Conservation (phyloP, 2,329 filamentous ascomycete species). For the Phyllosticta citriasiana region DNA sequence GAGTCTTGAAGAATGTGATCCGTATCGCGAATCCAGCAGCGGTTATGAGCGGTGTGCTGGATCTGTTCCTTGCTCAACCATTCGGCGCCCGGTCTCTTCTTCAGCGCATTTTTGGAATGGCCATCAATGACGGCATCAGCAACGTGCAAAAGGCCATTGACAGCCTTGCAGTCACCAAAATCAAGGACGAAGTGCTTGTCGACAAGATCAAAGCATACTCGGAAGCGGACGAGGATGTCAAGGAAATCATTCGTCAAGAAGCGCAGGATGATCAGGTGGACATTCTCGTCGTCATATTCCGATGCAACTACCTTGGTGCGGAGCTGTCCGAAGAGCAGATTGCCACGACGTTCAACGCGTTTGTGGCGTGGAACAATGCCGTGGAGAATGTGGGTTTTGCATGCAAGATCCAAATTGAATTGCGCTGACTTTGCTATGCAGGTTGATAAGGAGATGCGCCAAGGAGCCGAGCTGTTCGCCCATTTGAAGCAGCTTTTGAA, state of each 20-base stretch:
- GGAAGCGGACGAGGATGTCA: conserved; percentile 63
- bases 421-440: conserved; percentile 29
- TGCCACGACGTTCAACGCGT: conserved; percentile 81
- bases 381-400: conserved; percentile 58
- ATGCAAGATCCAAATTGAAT: conserved; percentile 47
- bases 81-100: conserved; percentile 83
- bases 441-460: conserved; percentile 75
- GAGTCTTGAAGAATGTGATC: conserved; percentile 91
- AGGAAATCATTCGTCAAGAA: conserved; percentile 63
- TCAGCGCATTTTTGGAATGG: conserved; percentile 88
- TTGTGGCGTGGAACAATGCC: conserved; percentile 90
- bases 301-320: conserved; percentile 66
- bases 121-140: conserved; percentile 80
- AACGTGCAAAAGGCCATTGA: conserved; percentile 83
- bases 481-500: conserved; percentile 92
- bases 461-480: conserved; percentile 86
- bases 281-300: conserved; percentile 72
- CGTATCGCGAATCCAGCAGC: conserved; percentile 91
- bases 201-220: conserved; percentile 75
- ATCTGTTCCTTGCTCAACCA: conserved; percentile 91
- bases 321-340: conserved; percentile 65
- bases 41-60: conserved; percentile 91
- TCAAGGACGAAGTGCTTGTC: conserved; percentile 70
- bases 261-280: conserved; percentile 67
- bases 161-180: conserved; percentile 55